phyloP scores from a whole-genome alignment of 2,329 filamentous ascomycete genomes.

The Dothidotthia symphoricarpi region DNA sequence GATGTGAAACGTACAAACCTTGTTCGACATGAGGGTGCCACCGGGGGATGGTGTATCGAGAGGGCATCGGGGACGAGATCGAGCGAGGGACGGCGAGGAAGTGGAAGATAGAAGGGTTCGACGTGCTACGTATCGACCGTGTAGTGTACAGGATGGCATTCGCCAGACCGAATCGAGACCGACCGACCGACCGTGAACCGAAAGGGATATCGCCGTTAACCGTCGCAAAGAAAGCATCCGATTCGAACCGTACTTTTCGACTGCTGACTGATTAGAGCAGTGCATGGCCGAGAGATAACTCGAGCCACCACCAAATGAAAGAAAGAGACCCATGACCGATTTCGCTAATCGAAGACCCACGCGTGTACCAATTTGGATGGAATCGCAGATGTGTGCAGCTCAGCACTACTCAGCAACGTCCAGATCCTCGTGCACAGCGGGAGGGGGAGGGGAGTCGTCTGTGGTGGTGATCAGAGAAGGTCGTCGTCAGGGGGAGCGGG shows the following conservation, averaged over 20 bases:
- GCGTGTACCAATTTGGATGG: conserved; percentile 20
- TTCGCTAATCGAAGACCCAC: conserved; percentile 24
- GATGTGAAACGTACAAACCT: conserved; percentile 14
- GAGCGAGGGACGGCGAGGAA: conserved; percentile 13
- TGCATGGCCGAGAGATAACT: conserved; percentile 24
- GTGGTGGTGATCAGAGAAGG: conserved; percentile 37
- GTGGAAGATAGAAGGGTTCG: conserved; percentile 24
- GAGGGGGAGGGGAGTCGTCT: conserved; percentile 72
- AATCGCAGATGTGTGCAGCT: no score
- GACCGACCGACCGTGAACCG: conserved; percentile 36
- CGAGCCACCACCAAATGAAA: conserved; percentile 26
- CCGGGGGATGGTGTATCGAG: conserved; percentile 3
- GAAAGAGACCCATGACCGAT: conserved; percentile 27
- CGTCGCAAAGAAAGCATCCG: conserved; percentile 34
- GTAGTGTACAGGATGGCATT: conserved; percentile 40
- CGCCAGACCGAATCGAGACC: conserved; percentile 35
- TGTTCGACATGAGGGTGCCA: conserved; percentile 3
- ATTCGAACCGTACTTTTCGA: conserved; percentile 32
- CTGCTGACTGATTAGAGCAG: conserved; percentile 40
- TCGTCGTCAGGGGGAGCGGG: conserved; percentile 17
- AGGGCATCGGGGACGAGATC: conserved; percentile 10
- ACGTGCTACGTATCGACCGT: conserved; percentile 37
- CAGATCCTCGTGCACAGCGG: conserved; percentile 80
- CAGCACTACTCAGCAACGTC: conserved; percentile 76
- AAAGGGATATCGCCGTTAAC: conserved; percentile 37